A percentile compares a stretch with the other conserved stretches of the same genome.
These are phyloP conservation scores for Recurvomyces mirabilis DNA, from an alignment of 495 filamentous ascomycete genomes.

Conservation along the genomic window DNA sequence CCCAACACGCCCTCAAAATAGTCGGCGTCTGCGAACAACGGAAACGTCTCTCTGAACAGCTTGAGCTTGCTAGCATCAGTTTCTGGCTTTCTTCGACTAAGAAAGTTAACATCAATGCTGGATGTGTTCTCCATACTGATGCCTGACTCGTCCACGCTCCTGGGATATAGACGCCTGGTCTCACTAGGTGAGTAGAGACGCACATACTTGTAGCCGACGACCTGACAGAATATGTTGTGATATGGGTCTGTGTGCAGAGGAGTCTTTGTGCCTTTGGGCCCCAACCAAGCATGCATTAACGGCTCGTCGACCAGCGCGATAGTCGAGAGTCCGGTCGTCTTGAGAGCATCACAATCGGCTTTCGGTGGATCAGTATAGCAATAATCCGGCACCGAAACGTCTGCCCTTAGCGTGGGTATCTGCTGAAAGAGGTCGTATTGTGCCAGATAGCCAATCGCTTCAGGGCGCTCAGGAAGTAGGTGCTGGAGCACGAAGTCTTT, in stretches of 20 bases:
- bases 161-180: constrained; percentile 49
- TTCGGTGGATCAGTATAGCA: constrained; percentile 45
- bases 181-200: constrained; percentile 65
- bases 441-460: constrained; percentile 54
- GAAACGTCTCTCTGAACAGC: constrained; percentile 36
- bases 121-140: constrained; percentile 94
- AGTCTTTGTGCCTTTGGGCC: constrained; percentile 75
- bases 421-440: constrained; percentile 82
- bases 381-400: constrained; percentile 74
- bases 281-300: constrained; percentile 75
- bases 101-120: constrained; percentile 46
- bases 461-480: constrained; percentile 3
- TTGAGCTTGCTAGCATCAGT: not conserved
- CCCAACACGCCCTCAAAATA: constrained; percentile 72
- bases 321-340: constrained; percentile 29
- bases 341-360: constrained; percentile 13
- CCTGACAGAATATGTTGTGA: constrained; percentile 83
- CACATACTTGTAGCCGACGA: constrained; percentile 85
- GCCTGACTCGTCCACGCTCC: constrained; percentile 53
- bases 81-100: not conserved
- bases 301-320: constrained; percentile 23
- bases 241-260: constrained; percentile 91
- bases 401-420: constrained; percentile 62
- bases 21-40: constrained; percentile 44
- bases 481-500: constrained; percentile 55